Evolutionary conservation across 768 basidiomycete species (phyloP).

Genomic region (Boletellus ananiceps): DNA sequence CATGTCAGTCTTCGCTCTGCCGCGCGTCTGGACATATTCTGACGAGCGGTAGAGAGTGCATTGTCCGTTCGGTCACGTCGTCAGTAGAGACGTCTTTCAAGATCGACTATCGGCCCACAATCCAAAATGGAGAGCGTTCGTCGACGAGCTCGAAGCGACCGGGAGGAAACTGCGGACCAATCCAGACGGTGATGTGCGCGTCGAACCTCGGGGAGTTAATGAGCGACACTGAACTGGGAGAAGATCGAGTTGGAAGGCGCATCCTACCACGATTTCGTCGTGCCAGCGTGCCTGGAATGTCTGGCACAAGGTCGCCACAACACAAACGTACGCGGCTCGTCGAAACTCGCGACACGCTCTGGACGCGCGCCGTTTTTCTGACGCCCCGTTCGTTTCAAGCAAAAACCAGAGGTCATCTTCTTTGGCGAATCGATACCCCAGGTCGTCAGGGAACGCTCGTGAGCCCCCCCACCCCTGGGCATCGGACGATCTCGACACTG

Average conservation of each 20-base stretch:
- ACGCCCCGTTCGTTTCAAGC: constrained; percentile 29
- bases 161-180: constrained; percentile 71
- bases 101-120: constrained; percentile 66
- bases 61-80: constrained; percentile 69
- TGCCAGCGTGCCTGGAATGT: constrained; percentile 77
- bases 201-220: background rate
- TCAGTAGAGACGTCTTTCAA: constrained; percentile 68
- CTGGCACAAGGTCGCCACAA: constrained; percentile 50
- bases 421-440: constrained; percentile 85
- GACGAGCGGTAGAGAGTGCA: constrained; percentile 52
- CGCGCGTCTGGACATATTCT: background rate
- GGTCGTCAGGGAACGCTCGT: constrained; percentile 68
- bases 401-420: constrained; percentile 81
- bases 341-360: background rate
- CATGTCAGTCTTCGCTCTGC: constrained; percentile 46
- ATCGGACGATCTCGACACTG: background rate
- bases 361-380: constrained; percentile 18
- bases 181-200: constrained; percentile 85
- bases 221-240: background rate
- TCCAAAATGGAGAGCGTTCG: constrained; percentile 71
- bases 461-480: constrained; percentile 20
- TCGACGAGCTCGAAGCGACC: constrained; percentile 56
- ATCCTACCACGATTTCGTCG: constrained; percentile 69
- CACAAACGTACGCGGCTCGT: constrained; percentile 52
- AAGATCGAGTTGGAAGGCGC: constrained; percentile 81